Base-by-base conservation (phyloP, 2,329 filamentous ascomycete species). In the Beauveria sp. region DNA sequence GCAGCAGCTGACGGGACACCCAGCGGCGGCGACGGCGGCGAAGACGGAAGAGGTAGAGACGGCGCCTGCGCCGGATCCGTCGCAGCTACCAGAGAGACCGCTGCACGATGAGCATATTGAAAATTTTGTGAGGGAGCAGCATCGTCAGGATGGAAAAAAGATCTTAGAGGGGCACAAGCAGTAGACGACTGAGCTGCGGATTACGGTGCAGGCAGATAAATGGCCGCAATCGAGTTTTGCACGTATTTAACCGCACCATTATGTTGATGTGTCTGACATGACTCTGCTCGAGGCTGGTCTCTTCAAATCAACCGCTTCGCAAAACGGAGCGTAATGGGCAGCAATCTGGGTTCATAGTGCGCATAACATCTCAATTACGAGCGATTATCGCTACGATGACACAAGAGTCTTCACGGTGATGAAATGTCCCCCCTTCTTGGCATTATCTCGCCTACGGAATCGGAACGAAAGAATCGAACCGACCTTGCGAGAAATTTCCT, bases 401-500 rank as follows among this genome's bases (percentile, higher is more conserved):
- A 26, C 5, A 57, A 61, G 54, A 55, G 59, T 62, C 65, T 70
- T 48, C 41, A 43, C 22, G 9, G 18, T 37, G 44, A 28, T 37
- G 12, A 58, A 67, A 80, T 85, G 76, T 83, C 77, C 82, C 82
- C 80, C 76, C 79, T 83, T 80, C 78, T 83, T 82, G 80, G 81
- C 83, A 82, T 83, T 77, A 76, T 77, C 73, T 77, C 77, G 78
- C 76, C 79, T 79, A 75, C 74, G 69, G 74, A 62, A 26, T 55
- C 53, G 22, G 41, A 47, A 20, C 53, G 60, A 53, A 40, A 20
- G 63, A 63, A 71, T 69, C 67, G 69, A 73, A 73, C 73, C 73
- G 71, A 61, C 60, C 64, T 70, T 73, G 72, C 78, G 80, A 73
- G 72, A 84, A 78, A 84, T 81, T 85, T 85, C 83, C 82, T 85